phyloP scores from a whole-genome alignment of 2,329 filamentous ascomycete species.

The Dryadomyces quercivorus region DNA sequence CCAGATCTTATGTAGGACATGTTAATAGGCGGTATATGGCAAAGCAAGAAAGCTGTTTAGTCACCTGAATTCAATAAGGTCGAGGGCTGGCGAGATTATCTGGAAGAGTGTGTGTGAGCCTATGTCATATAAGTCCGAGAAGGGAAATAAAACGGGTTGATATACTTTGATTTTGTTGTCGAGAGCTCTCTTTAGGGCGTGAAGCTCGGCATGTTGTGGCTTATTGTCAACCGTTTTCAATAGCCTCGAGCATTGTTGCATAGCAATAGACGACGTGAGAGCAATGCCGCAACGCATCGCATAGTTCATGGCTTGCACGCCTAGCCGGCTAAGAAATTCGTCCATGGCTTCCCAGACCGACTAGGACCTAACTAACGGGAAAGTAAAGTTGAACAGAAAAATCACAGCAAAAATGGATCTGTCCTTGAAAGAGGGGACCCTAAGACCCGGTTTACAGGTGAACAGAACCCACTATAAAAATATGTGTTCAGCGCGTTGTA shows the following conservation, averaged over 20 bases:
- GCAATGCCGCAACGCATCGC: constrained; percentile 79
- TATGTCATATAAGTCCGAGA: too few species aligned
- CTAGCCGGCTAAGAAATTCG: constrained; percentile 39
- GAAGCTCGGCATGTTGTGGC: constrained; percentile 55
- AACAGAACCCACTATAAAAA: not conserved
- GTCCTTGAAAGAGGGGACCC: not conserved
- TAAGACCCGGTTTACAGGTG: not conserved
- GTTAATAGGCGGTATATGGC: not conserved
- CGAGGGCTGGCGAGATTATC: constrained; percentile 83
- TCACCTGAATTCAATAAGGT: constrained; percentile 82
- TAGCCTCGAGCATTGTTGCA: constrained; percentile 67
- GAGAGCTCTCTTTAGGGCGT: constrained; percentile 57
- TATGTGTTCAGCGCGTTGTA: not conserved
- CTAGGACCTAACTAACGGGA: not conserved
- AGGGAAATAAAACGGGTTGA: too few species aligned
- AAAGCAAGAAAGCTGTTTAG: not conserved
- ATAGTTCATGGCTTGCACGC: constrained; percentile 75
- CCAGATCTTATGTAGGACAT: constrained; percentile 31
- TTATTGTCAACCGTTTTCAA: constrained; percentile 66
- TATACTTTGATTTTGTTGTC: constrained; percentile 72
- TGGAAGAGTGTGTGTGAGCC: not conserved
- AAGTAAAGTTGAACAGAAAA: too few species aligned
- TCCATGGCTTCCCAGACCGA: constrained; percentile 46
- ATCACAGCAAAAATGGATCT: not conserved
- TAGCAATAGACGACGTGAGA: constrained; percentile 74